Evolutionary conservation across 768 basidiomycete genomes (phyloP).

Genomic region (Porphyrellus cyaneotinctus): DNA sequence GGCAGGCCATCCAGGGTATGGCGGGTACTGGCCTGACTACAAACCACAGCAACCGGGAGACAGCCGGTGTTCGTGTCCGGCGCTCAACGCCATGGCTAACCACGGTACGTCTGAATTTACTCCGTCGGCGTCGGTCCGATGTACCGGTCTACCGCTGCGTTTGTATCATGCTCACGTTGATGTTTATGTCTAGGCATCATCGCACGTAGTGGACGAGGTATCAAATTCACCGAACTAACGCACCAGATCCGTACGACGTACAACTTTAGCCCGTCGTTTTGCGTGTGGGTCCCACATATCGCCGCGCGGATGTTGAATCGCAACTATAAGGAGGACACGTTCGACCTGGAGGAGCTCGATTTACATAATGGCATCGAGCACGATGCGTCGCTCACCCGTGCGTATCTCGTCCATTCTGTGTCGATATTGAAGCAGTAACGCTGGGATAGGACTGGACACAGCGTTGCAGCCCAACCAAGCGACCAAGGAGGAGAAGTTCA

Average conservation of each 20-base stretch:
- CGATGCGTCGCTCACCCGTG: slow-evolving; percentile 33
- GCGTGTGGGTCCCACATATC: slow-evolving; percentile 59
- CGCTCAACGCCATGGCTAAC: slow-evolving; percentile 77
- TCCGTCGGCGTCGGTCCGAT: too few species aligned
- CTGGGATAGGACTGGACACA: slow-evolving; percentile 49
- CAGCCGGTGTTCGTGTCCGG: slow-evolving; percentile 71
- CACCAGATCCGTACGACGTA: slow-evolving; percentile 49
- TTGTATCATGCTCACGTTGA: neutral
- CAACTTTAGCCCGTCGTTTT: slow-evolving; percentile 70
- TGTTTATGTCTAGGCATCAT: slow-evolving; percentile 32
- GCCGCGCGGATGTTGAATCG: slow-evolving; percentile 56
- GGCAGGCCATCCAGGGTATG: slow-evolving; percentile 50
- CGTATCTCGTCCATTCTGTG: neutral
- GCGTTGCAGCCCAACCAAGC: slow-evolving; percentile 48
- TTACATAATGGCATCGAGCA: slow-evolving; percentile 60
- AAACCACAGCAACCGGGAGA: slow-evolving; percentile 54
- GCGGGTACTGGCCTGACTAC: slow-evolving; percentile 72
- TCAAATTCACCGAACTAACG: slow-evolving; percentile 52
- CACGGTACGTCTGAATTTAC: slow-evolving; percentile 51
- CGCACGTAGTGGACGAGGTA: slow-evolving; percentile 64
- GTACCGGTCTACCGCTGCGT: neutral
- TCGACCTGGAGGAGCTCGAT: slow-evolving; percentile 64
- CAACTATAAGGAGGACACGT: slow-evolving; percentile 51
- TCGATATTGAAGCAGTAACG: neutral
- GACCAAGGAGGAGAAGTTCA: slow-evolving; percentile 43